Base-by-base conservation (phyloP, 345 rosid genomes). In the Barbarea vulgaris region DNA sequence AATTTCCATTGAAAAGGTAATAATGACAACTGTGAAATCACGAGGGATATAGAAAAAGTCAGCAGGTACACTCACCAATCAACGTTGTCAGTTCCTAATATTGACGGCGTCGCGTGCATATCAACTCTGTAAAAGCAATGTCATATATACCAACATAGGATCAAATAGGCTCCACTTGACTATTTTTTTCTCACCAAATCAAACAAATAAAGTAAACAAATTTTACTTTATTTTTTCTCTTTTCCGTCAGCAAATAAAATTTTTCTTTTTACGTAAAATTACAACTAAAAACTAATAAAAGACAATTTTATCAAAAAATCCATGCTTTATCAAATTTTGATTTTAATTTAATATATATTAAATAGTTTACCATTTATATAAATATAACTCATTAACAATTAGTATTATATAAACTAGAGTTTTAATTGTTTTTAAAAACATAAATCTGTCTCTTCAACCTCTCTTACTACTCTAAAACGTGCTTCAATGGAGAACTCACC, bases 401-500 rank as follows among this genome's bases (percentile, higher is more conserved):
- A 5, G 5, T 42, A 42, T 51, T 22, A 22, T 51, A 22, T 22
- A 52, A 52, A 22, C 30, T 11, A 22, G 30, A 52, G 56, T 0
- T 52, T 52, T 11, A 22, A 12, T 11, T 52, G 30, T 24, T 22
- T 22, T 22, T 3, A 0, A 52, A 52, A 22, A 52, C 7, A 51
- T 21, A 47, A 12, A 42, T 55, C 47, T 4, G 15, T 3, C 9
- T 52, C 22, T 28, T 44, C 34, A 39, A 57, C 42, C 1, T 42
- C 25, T 9, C 21, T 9, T 22, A 28, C 27, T 22, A 28, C 27
- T 34, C 62, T 12, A 61, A 27, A 17, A 8, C 19, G 14, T 36
- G n/a, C 56, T 51, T 58, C 82, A 76, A 90, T 91, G 94, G 87
- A 87, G 76, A 36, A 81, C 27, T 83, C 87, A 6, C 77, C 77